Conservation (phyloP, 129 eudicot species). For the Silybum marianum region DNA sequence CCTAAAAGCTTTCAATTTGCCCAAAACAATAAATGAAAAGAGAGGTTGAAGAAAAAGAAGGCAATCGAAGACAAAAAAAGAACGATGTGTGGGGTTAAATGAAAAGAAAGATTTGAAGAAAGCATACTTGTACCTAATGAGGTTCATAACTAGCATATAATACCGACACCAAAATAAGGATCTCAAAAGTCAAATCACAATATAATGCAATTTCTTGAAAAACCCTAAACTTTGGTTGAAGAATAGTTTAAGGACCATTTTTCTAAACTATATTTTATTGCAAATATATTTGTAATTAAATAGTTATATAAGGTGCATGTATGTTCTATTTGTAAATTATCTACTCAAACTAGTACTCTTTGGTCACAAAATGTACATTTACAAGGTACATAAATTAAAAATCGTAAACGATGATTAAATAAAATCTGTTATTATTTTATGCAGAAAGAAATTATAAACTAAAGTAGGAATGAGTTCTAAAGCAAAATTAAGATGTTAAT, state of each 20-base stretch:
- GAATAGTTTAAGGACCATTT: neutral
- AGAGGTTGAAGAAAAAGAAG: neutral
- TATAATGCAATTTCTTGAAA: neutral
- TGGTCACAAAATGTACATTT: neutral
- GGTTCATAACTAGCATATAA: neutral
- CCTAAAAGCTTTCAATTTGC: neutral
- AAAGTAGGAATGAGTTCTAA: slow-evolving; percentile 35
- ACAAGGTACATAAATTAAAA: neutral
- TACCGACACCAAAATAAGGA: neutral
- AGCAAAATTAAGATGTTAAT: slow-evolving; percentile 22
- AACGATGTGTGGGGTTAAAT: neutral
- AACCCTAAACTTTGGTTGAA: neutral
- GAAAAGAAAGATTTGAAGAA: neutral
- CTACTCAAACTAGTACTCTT: neutral
- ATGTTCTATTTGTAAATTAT: neutral
- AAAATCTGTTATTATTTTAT: neutral
- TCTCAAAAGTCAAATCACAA: neutral
- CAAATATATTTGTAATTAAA: neutral
- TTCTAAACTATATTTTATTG: neutral
- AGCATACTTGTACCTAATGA: neutral
- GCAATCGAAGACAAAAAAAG: neutral
- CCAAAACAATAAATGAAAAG: neutral
- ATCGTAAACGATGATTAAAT: neutral
- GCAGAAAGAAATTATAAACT: neutral
- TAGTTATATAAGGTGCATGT: neutral